Percentiles rank a stretch among this genome's conserved stretches.
Conservation (phyloP, 331 rosid genomes). For the Malus hybrid region DNA sequence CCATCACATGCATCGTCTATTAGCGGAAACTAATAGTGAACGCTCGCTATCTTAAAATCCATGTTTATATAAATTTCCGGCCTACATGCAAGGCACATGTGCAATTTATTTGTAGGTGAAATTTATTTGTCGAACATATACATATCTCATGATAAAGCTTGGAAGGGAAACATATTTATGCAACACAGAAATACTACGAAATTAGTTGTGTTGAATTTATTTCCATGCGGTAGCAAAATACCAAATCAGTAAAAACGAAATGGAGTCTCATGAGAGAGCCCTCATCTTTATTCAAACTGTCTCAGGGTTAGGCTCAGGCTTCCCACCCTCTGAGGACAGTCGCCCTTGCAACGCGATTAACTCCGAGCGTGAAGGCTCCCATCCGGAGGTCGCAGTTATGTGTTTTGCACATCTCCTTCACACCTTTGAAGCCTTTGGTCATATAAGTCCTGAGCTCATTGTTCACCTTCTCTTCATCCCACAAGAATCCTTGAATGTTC, state of each 20-base stretch:
- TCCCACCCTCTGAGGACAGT: slow-evolving; percentile 93
- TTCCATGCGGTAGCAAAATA: background rate
- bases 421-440: slow-evolving; percentile 73
- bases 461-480: slow-evolving; percentile 92
- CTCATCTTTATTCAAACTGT: slow-evolving; percentile 1
- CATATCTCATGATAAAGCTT: too few relatives aligned
- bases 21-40: too few relatives aligned
- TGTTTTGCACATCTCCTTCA: slow-evolving; percentile 80
- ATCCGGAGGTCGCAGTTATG: slow-evolving; percentile 78
- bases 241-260: background rate
- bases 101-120: too few relatives aligned
- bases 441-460: slow-evolving; percentile 60
- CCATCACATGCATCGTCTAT: too few relatives aligned
- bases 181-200: background rate
- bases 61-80: too few relatives aligned
- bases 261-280: background rate
- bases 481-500: slow-evolving; percentile 98
- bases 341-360: slow-evolving; percentile 84
- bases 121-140: too few relatives aligned
- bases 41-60: too few relatives aligned
- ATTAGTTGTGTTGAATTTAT: background rate
- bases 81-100: too few relatives aligned
- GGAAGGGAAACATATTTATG: background rate
- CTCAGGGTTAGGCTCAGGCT: slow-evolving; percentile 31
- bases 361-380: slow-evolving; percentile 93